Evolutionary conservation across 352 stramenopile species (phyloP).

Genomic region (Elongisporangium undulatum): DNA sequence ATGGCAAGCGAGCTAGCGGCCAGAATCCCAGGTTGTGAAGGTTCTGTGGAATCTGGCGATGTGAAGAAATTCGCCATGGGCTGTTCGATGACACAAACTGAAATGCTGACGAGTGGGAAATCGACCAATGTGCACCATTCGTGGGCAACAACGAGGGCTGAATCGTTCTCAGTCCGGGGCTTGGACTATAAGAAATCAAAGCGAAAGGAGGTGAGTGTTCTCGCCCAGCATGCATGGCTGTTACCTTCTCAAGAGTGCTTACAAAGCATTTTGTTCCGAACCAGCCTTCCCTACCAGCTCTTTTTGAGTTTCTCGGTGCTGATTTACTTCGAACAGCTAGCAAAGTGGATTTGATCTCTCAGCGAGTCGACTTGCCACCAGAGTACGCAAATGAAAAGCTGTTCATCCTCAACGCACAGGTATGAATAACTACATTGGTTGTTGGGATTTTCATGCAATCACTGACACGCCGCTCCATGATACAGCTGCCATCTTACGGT

Average conservation of each 20-base stretch:
- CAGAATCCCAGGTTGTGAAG: neutral
- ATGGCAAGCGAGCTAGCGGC: neutral
- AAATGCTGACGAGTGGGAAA: constrained; percentile 39
- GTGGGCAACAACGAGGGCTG: constrained; percentile 39
- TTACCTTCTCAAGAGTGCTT: neutral
- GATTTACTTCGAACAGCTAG: constrained; percentile 63
- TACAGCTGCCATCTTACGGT: constrained; percentile 65
- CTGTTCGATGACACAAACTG: constrained; percentile 45
- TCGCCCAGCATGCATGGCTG: neutral
- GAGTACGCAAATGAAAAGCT: constrained; percentile 51
- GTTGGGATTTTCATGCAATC: too few species aligned
- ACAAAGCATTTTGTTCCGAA: neutral
- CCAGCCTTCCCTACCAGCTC: constrained; percentile 42
- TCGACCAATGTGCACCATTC: constrained; percentile 53
- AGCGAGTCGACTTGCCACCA: constrained; percentile 61
- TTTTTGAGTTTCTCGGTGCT: constrained; percentile 78
- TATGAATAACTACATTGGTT: constrained; percentile 7
- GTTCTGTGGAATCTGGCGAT: constrained; percentile 1
- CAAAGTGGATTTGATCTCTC: constrained; percentile 73
- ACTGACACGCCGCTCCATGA: too few species aligned
- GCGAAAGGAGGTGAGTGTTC: constrained; percentile 56
- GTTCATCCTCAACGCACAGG: constrained; percentile 83
- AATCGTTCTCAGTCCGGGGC: constrained; percentile 69
- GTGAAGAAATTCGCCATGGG: constrained; percentile 48
- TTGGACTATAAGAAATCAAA: constrained; percentile 78